Conservation (phyloP, 176 grass and related monocot genomes). For the Otatea glauca region DNA sequence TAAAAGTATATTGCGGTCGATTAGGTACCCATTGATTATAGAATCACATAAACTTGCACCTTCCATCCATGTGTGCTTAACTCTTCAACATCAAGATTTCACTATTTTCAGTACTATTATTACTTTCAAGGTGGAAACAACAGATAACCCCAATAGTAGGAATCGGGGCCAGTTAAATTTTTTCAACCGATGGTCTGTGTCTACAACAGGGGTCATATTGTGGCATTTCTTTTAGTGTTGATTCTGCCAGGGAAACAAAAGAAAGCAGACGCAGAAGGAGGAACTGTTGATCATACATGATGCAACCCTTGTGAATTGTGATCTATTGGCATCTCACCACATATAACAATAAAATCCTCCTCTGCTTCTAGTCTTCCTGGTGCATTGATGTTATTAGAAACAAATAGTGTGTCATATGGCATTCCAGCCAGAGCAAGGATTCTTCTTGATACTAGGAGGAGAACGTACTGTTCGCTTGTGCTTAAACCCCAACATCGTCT, state of each 20-base stretch:
- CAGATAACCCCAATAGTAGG: background rate
- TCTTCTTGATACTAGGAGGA: conserved; percentile 3
- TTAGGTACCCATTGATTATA: background rate
- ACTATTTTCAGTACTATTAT: conserved; percentile 17
- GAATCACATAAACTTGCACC: background rate
- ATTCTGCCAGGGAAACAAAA: conserved; percentile 23
- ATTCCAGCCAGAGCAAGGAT: background rate
- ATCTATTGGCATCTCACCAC: background rate
- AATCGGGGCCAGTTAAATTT: background rate
- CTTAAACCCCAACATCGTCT: background rate
- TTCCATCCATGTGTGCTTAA: background rate
- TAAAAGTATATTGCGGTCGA: background rate
- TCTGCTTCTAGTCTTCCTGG: background rate
- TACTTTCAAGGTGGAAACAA: conserved; percentile 12
- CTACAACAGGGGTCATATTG: conserved; percentile 1
- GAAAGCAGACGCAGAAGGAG: conserved; percentile 24
- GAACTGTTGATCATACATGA: conserved; percentile 21
- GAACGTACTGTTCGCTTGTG: background rate
- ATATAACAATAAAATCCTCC: background rate
- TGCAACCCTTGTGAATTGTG: conserved; percentile 12
- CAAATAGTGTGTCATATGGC: background rate
- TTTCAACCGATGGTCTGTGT: background rate
- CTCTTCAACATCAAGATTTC: background rate
- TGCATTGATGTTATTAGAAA: background rate
- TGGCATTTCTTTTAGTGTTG: background rate